Evolutionary conservation across 192 early-diverging fungal species (phyloP), one percentile per base, ranked within the genome.

Genomic region (Backusella circina): DNA sequence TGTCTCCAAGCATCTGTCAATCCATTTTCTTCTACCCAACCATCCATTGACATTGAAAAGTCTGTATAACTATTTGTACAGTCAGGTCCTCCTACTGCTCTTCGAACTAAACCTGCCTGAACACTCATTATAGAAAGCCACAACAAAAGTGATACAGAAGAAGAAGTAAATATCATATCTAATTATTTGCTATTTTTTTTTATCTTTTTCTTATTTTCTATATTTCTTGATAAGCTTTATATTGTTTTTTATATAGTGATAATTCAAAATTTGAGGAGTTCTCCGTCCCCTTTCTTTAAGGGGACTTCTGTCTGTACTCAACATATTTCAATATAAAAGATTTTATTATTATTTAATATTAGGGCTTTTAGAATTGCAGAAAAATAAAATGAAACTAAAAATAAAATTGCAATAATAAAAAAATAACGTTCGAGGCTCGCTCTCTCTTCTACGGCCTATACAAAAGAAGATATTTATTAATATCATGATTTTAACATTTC

Each of bases 261-360:
- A 12, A 61, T 61, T 61, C 28, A 28, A 13, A 28, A 13, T 61
- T 61, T 61, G 26, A 61, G 54, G 54, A 26, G 54, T n/a, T 61
- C 12, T 61, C n/a, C 12, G 2, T 9, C 21, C 23, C 23, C 23
- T 61, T 61, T 28, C 10, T 12, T 28, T n/a, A 10, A 26, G 23
- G 54, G 54, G 54, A 61, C 21, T 28, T 26, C 12, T 61, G 54
- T 61, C 54, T 61, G 54, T 61, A 61, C 54, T 61, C 26, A 28
- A 61, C 54, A 61, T 61, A 61, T 61, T 61, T 61, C 54, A 61
- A 61, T 61, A 61, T 26, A 61, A 61, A 61, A 61, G 10, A 28
- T 61, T 28, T 61, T 51, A 23, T 61, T 61, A 61, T 61, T 26
- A 61, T 61, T 61, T 28, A 61, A 61, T 61, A 61, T 61, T 26